phyloP scores from a whole-genome alignment of 2,329 filamentous ascomycete genomes.

The Xylariales sp. region DNA sequence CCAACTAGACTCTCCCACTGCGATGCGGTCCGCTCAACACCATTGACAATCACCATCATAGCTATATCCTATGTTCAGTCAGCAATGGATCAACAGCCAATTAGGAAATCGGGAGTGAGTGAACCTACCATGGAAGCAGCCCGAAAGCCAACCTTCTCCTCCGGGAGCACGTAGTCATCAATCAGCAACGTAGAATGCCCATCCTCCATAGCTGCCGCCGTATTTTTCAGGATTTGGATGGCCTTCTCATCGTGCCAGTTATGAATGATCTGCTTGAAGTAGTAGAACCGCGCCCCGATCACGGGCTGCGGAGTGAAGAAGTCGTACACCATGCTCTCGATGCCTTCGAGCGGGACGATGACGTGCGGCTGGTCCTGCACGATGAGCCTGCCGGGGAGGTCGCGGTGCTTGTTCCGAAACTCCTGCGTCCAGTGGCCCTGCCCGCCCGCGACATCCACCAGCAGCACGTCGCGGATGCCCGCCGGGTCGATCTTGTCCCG shows the following conservation, averaged over 20 bases:
- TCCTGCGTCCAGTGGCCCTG: conserved; percentile 2
- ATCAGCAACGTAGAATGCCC: background rate
- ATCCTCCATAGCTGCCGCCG: background rate
- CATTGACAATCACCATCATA: background rate
- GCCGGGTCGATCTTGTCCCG: background rate
- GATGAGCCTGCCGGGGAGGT: background rate
- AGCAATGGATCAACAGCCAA: background rate
- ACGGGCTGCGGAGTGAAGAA: conserved; percentile 5
- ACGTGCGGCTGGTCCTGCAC: conserved; percentile 3
- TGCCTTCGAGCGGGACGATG: background rate
- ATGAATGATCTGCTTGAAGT: conserved; percentile 4
- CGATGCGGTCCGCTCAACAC: background rate
- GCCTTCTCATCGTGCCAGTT: conserved; percentile 2
- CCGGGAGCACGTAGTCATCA: conserved; percentile 1
- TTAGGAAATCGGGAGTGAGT: too few relatives aligned
- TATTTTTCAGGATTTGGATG: background rate
- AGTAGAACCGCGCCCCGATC: background rate
- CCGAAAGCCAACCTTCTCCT: background rate
- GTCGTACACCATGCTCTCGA: conserved; percentile 4
- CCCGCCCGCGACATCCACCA: conserved; percentile 1
- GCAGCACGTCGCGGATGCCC: background rate
- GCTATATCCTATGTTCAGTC: background rate
- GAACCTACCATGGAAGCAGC: background rate
- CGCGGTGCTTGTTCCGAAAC: background rate
- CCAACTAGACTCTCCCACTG: background rate